A percentile compares a stretch with the other conserved stretches of the same genome.
phyloP scores from a whole-genome alignment of 805 yeast genomes.

The Yarrowia bubula region DNA sequence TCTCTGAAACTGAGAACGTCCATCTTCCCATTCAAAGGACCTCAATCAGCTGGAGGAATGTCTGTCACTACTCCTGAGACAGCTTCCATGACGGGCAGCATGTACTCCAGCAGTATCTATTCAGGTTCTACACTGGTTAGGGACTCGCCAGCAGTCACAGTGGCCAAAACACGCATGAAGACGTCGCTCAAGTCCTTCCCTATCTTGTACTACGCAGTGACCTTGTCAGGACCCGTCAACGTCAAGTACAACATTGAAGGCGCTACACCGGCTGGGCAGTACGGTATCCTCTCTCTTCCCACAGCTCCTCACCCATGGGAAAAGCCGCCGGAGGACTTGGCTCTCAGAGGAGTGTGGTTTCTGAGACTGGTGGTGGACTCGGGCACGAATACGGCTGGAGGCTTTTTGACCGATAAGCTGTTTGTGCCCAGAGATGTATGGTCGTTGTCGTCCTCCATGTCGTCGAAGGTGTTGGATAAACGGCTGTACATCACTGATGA shows the following conservation, averaged over 20 bases:
- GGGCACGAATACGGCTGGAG: slow-evolving; percentile 23
- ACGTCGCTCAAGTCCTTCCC: slow-evolving; percentile 12
- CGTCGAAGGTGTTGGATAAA: slow-evolving; percentile 1
- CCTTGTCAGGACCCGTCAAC: slow-evolving; percentile 16
- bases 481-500: slow-evolving; percentile 21
- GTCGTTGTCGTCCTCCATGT: slow-evolving; percentile 1
- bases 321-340: slow-evolving; percentile 23
- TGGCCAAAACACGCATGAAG: neutral
- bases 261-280: neutral
- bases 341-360: slow-evolving; percentile 23
- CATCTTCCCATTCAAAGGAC: slow-evolving; percentile 17
- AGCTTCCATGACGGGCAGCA: neutral
- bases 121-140: neutral
- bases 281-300: slow-evolving; percentile 22
- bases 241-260: slow-evolving; percentile 25
- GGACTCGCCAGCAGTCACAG: neutral
- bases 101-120: neutral
- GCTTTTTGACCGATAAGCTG: slow-evolving; percentile 24
- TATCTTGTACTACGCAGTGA: slow-evolving; percentile 19
- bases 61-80: neutral
- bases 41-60: neutral
- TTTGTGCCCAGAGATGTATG: slow-evolving; percentile 21
- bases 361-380: slow-evolving; percentile 15
- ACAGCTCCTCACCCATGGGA: slow-evolving; percentile 21
- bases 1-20: slow-evolving; percentile 14